Conservation (phyloP, 257 asterid genomes). For the Cynanchum wilfordii region DNA sequence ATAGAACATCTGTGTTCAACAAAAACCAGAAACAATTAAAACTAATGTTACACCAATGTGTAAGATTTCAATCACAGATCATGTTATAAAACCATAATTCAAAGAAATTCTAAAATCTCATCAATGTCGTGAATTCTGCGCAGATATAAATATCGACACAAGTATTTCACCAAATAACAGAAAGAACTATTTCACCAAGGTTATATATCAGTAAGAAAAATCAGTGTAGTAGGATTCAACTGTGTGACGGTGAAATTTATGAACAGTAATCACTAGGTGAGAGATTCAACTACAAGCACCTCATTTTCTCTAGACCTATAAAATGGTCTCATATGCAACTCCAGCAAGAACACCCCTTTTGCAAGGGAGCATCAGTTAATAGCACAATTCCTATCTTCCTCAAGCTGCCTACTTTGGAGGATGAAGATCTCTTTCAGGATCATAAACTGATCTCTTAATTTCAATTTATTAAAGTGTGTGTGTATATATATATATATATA, state of each 20-base stretch:
- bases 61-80: too few relatives aligned
- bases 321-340: not conserved
- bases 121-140: not conserved
- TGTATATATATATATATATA: too few relatives aligned
- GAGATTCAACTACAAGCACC: not conserved
- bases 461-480: too few relatives aligned
- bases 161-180: too few relatives aligned
- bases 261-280: not conserved
- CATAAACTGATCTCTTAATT: too few relatives aligned
- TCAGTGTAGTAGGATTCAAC: not conserved
- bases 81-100: not conserved
- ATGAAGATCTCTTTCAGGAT: not conserved
- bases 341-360: too few relatives aligned
- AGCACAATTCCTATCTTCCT: not conserved
- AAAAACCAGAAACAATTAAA: constrained; percentile 1
- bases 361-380: not conserved
- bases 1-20: constrained; percentile 74
- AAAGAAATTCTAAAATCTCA: not conserved
- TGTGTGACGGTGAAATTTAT: not conserved
- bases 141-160: not conserved
- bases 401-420: not conserved
- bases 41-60: not conserved
- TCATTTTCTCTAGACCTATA: not conserved
- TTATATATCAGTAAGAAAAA: not conserved
- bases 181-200: not conserved